phyloP scores from a whole-genome alignment of 2,329 filamentous ascomycete genomes.

The Pleoardoris graminearum region DNA sequence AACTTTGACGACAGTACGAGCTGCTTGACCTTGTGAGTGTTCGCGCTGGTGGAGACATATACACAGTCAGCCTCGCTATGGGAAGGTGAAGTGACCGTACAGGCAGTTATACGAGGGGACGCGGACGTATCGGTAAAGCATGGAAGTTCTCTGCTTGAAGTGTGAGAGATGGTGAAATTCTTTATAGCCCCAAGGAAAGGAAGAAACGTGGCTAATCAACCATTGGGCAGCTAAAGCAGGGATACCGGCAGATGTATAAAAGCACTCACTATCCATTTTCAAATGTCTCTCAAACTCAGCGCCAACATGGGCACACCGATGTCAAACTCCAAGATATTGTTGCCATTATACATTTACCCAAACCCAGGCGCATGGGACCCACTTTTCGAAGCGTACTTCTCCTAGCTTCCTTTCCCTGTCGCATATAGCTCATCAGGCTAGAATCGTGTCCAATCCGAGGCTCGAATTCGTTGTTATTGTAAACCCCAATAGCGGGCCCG shows the following conservation, averaged over 20 bases:
- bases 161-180: too few relatives aligned
- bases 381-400: conserved; percentile 49
- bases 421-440: background rate
- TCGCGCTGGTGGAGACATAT: background rate
- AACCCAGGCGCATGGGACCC: conserved; percentile 52
- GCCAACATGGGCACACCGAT: background rate
- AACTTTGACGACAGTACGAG: too few relatives aligned
- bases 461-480: conserved; percentile 56
- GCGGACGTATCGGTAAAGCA: too few relatives aligned
- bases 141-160: too few relatives aligned
- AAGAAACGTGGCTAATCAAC: conserved; percentile 10
- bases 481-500: conserved; percentile 55
- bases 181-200: background rate
- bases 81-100: too few relatives aligned
- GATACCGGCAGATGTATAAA: conserved; percentile 8
- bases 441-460: conserved; percentile 36
- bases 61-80: too few relatives aligned
- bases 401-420: background rate
- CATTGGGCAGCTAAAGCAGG: conserved; percentile 10
- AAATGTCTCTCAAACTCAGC: background rate
- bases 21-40: background rate
- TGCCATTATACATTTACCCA: conserved; percentile 58
- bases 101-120: too few relatives aligned
- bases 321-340: conserved; percentile 43
- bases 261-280: background rate